A percentile compares a stretch with the other conserved stretches of the same genome.
phyloP scores from a whole-genome alignment of 2,329 filamentous ascomycete genomes.

The Colletotrichum cuscutae region DNA sequence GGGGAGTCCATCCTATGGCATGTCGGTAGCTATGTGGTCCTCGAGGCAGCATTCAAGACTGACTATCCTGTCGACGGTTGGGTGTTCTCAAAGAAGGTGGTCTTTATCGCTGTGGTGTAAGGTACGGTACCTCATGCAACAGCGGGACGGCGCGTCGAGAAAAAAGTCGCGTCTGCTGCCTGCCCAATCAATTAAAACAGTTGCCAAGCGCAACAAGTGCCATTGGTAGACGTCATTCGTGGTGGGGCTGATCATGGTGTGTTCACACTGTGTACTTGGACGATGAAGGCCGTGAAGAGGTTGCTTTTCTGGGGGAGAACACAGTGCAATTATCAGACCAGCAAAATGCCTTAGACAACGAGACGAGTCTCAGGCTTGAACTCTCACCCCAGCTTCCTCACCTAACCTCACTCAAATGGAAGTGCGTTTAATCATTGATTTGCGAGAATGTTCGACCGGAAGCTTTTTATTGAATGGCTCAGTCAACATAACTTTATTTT shows the following conservation, averaged over 20 bases:
- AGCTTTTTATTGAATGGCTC: too few relatives aligned
- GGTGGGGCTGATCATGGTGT: not conserved
- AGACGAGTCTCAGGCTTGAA: too few relatives aligned
- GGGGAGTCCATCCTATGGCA: constrained; percentile 29
- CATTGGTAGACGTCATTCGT: constrained; percentile 27
- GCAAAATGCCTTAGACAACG: too few relatives aligned
- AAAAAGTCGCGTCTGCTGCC: constrained; percentile 35
- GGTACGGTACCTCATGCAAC: not conserved
- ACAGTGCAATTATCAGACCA: not conserved
- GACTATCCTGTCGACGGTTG: not conserved
- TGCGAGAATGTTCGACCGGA: too few relatives aligned
- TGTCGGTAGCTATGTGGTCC: constrained; percentile 6
- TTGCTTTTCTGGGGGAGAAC: not conserved
- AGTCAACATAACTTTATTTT: too few relatives aligned
- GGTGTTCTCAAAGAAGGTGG: not conserved
- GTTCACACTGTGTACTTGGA: too few relatives aligned
- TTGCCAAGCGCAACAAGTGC: not conserved
- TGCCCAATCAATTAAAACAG: constrained; percentile 27
- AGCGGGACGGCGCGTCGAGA: constrained; percentile 19
- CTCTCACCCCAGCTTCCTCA: too few relatives aligned
- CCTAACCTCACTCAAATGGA: too few relatives aligned
- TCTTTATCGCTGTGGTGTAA: not conserved
- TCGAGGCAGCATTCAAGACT: not conserved
- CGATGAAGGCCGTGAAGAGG: too few relatives aligned
- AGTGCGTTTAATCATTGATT: too few relatives aligned